Conservation (phyloP, 2,329 filamentous ascomycete genomes). For the Graphilbum fragrans region DNA sequence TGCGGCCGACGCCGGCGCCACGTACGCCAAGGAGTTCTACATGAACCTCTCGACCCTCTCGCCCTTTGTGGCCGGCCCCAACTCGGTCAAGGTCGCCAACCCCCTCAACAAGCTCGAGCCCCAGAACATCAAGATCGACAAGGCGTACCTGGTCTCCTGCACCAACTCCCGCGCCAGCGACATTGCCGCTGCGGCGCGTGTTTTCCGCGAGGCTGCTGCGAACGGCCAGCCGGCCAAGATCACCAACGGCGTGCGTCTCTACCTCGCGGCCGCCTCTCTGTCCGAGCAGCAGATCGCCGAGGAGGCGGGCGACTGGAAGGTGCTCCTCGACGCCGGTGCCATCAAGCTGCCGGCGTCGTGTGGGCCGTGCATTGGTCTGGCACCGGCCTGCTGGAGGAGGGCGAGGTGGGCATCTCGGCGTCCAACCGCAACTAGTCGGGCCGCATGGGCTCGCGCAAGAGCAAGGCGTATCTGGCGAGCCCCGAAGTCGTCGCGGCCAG, state of each 20-base stretch:
- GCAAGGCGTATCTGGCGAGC: conserved; percentile 68
- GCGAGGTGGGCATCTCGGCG: conserved; percentile 77
- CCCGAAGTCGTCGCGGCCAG: conserved; percentile 90
- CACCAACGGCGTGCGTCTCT: conserved; percentile 66
- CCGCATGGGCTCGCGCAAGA: conserved; percentile 62
- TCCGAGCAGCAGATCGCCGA: conserved; percentile 69
- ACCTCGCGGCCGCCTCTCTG: conserved; percentile 76
- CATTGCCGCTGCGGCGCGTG: conserved; percentile 66
- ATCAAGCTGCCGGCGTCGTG: conserved; percentile 60
- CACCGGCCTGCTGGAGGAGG: conserved; percentile 64
- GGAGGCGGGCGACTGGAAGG: conserved; percentile 74
- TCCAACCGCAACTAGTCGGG: conserved; percentile 88
- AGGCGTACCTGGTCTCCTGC: conserved; percentile 80
- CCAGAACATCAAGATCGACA: conserved; percentile 66
- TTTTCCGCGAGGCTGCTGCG: conserved; percentile 69
- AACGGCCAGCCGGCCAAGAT: conserved; percentile 56
- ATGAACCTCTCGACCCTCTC: conserved; percentile 73
- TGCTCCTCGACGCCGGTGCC: conserved; percentile 69
- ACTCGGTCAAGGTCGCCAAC: conserved; percentile 79
- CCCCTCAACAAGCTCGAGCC: conserved; percentile 62
- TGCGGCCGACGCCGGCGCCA: conserved; percentile 61
- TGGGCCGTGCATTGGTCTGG: conserved; percentile 74
- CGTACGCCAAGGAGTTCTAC: conserved; percentile 74
- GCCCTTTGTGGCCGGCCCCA: conserved; percentile 77
- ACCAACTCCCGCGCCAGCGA: conserved; percentile 80